Evolutionary conservation across 148 eudicot species (phyloP), one percentile per base, ranked within the genome.

Genomic region (Rhododendron griersonianum): DNA sequence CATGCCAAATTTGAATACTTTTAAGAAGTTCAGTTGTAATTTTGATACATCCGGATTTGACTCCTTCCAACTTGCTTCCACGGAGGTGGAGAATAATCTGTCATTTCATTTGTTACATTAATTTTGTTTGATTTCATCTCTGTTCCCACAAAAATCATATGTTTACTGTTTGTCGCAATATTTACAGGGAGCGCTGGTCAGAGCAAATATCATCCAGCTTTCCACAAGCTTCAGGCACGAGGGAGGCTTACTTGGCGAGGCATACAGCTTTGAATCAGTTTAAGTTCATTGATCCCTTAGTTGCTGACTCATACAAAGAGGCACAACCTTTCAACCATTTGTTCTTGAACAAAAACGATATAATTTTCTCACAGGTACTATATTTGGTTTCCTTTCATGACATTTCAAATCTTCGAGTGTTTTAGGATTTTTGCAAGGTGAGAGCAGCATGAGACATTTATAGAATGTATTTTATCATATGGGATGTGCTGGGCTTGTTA

Each of bases 101-200:
- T 71, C 39, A 33, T 44, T 44, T 55, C 61, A 48, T n/a, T 65
- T 65, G 14, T 25, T 67, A 67, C 35, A 5, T 59, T 16, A 13
- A 10, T n/a, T 78, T 44, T 45, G 0, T 21, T 45, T 67, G 35
- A 33, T 30, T 14, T 73, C 47, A 76, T 23, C 23, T 23, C 1
- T 4, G 33, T 47, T 10, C 11, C 55, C 8, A 4, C 33, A 47
- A 21, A 47, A 23, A 9, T 3, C 7, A 47, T 23, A 5, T 61
- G 15, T 75, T 39, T 45, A 47, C 13, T 77, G 83, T 48, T 59
- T 75, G 11, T 77, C 77, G n/a, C 18, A 6, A 47, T 74, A 63
- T 71, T 71, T 73, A 35, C 90, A 94, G 98, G 86, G 91, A 89
- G 83, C 88, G 86, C 30, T 95, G 98, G 98, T 90, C 93, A 2